Evolutionary conservation across 2,329 filamentous ascomycete genomes (phyloP), one percentile per base, ranked within the genome.

Genomic region (Claviceps spartinae): DNA sequence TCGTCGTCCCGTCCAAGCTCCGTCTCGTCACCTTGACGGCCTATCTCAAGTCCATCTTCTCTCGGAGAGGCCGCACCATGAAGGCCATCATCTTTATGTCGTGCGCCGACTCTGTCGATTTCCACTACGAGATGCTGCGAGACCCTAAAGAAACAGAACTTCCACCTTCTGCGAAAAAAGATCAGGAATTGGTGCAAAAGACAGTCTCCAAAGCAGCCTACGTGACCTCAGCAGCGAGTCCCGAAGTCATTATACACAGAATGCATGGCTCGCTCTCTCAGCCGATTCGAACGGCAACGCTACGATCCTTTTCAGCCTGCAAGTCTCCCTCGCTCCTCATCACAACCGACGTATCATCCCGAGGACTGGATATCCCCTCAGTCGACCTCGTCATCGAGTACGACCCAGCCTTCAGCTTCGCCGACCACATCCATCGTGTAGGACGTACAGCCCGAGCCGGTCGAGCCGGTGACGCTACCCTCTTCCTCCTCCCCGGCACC

Each of bases 51-150:
- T 83, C 88, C 18, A 83, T 89, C 0, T 97, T 98, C 66, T 83
- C 88, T 53, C 79, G 90, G 18, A 87, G 86, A 66, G 91, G 89
- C 0, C 88, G 88, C 1, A 86, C 95, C 18, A 96, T 95, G 87
- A 97, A 98, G 68, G 87, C 86, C 22, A 96, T 98, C 55, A 77
- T 98, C 38, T 98, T 98, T 70, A 86, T 98, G 48, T 95, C 91
- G 11, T 98, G 93, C 62, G 90, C 93, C 20, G 93, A 98, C 65
- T 93, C 88, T 1, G 93, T 97, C 54, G 89, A 98, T 65, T 98
- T 96, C 61, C 91, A 97, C 66, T 97, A 89, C 65, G 86, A 94
- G 55, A 72, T 95, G 3, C 79, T 98, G 53, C 83, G 73, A 44
- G 61, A 69, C 26, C 64, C 65, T 0, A 64, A 63, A 11, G 62